Evolutionary conservation across 139 green algal species (phyloP).

Genomic region (Coelastrella sp.): DNA sequence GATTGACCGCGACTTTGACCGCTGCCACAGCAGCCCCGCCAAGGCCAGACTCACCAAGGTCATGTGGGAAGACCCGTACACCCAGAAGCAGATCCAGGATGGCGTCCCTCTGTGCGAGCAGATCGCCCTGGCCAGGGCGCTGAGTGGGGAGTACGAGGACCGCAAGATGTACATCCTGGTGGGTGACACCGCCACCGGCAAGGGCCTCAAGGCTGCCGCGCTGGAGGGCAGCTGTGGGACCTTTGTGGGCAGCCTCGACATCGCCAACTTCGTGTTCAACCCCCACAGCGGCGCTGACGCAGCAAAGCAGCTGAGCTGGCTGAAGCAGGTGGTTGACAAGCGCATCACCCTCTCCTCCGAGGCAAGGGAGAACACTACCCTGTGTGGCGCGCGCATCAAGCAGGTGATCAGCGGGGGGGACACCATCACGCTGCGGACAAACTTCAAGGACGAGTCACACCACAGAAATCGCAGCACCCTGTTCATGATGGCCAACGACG

Average conservation of each 20-base stretch:
- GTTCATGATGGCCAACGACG: slow-evolving; percentile 34
- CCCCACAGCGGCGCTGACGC: neutral
- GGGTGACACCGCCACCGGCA: neutral
- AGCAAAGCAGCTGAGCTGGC: slow-evolving; percentile 26
- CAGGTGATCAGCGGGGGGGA: neutral
- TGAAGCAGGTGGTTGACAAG: slow-evolving; percentile 18
- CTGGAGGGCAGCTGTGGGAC: slow-evolving; percentile 10
- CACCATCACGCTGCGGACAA: slow-evolving; percentile 13
- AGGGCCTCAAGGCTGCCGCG: neutral
- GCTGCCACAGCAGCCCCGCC: neutral
- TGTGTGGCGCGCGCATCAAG: neutral
- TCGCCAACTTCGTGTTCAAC: slow-evolving; percentile 23
- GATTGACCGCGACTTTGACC: slow-evolving; percentile 32
- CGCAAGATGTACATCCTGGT: slow-evolving; percentile 30
- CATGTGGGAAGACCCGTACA: slow-evolving; percentile 27
- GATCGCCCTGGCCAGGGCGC: slow-evolving; percentile 26
- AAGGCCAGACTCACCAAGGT: neutral
- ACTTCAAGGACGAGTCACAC: neutral
- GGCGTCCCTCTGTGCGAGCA: slow-evolving; percentile 18
- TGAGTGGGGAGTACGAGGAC: neutral
- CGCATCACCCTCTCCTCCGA: slow-evolving; percentile 1
- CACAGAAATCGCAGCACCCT: slow-evolving; percentile 4
- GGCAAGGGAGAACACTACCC: neutral
- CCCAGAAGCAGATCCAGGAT: slow-evolving; percentile 22
- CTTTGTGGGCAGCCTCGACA: slow-evolving; percentile 10